Percentiles rank a stretch among this genome's conserved stretches.
Conservation (phyloP, 306 rosid species). For the Cicer bijugum region DNA sequence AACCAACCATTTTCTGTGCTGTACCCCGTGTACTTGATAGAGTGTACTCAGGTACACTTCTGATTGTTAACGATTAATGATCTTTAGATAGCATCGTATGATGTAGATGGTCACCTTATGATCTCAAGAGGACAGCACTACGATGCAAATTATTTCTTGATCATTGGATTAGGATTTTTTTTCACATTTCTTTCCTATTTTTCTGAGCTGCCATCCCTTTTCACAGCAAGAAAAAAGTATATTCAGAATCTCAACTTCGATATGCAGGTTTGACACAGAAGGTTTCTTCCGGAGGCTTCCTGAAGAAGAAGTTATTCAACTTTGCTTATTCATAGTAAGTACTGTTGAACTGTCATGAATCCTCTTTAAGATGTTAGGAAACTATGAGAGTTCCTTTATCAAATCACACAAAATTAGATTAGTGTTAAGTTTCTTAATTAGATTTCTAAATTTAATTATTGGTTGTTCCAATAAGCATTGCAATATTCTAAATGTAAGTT, state of each 20-base stretch:
- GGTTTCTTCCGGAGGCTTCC: slow-evolving; percentile 75
- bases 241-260: slow-evolving; percentile 28
- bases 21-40: slow-evolving; percentile 98
- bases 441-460: slow-evolving; percentile 22
- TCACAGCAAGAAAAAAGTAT: not conserved
- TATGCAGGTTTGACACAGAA: slow-evolving; percentile 81
- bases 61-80: slow-evolving; percentile 24
- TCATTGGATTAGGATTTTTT: slow-evolving; percentile 25
- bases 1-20: slow-evolving; percentile 93
- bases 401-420: slow-evolving; percentile 17
- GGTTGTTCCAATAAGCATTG: slow-evolving; percentile 6
- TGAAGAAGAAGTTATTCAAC: slow-evolving; percentile 74
- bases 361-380: slow-evolving; percentile 23
- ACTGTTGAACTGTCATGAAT: slow-evolving; percentile 17
- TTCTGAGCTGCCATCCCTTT: slow-evolving; percentile 19
- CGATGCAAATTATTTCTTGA: slow-evolving; percentile 36
- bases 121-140: slow-evolving; percentile 35
- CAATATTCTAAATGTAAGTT: slow-evolving; percentile 39
- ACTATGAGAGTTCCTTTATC: slow-evolving; percentile 1
- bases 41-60: slow-evolving; percentile 69
- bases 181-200: not conserved
- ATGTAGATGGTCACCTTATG: slow-evolving; percentile 32
- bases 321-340: slow-evolving; percentile 81
- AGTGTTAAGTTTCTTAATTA: slow-evolving; percentile 5
- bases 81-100: not conserved